Conservation (phyloP, 805 yeast species). For the Metschnikowia bowlesiae region DNA sequence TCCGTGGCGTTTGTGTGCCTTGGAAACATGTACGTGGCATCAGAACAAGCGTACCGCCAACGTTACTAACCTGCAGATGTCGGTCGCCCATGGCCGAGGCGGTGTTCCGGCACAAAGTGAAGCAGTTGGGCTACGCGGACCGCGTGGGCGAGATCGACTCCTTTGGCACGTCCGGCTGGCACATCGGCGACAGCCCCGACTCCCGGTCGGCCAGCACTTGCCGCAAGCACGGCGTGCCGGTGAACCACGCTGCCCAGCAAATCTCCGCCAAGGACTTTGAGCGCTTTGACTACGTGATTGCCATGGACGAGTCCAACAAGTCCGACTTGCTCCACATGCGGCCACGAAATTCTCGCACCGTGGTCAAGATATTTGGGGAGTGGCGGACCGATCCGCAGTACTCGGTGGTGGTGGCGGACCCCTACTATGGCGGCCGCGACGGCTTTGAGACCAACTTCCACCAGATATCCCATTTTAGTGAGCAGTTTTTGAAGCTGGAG, state of each 20-base stretch:
- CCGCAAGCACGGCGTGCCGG: constrained; percentile 64
- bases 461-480: constrained; percentile 72
- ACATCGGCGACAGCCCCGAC: constrained; percentile 81
- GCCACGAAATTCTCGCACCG: constrained; percentile 48
- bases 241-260: constrained; percentile 72
- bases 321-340: constrained; percentile 46
- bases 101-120: constrained; percentile 65
- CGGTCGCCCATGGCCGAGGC: constrained; percentile 99
- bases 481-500: constrained; percentile 59
- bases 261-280: constrained; percentile 48
- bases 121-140: constrained; percentile 40
- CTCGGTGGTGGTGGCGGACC: constrained; percentile 71
- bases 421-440: constrained; percentile 82
- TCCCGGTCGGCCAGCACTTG: constrained; percentile 67
- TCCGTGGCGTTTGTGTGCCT: constrained; percentile 87
- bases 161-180: constrained; percentile 85
- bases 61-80: constrained; percentile 47
- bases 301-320: constrained; percentile 65
- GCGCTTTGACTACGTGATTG: constrained; percentile 62
- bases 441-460: constrained; percentile 79
- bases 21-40: constrained; percentile 71
- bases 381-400: constrained; percentile 55
- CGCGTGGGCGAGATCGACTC: constrained; percentile 67
- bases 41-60: no score
- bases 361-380: constrained; percentile 71